A percentile compares a stretch with the other conserved stretches of the same genome.
phyloP scores from a whole-genome alignment of 305 asterid genomes.

The Fraxinus dipetala region DNA sequence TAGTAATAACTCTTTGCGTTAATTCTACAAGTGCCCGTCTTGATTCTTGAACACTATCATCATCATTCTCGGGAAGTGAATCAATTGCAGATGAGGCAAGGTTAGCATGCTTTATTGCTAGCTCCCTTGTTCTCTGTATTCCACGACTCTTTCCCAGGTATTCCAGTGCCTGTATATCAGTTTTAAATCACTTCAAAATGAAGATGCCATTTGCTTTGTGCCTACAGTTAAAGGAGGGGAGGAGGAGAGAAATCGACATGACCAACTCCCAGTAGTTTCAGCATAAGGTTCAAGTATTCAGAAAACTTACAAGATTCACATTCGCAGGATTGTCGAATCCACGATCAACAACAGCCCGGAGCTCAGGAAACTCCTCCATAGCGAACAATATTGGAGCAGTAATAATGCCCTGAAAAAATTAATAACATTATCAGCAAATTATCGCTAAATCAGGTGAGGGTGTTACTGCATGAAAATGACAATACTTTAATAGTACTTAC shows the following conservation, averaged over 20 bases:
- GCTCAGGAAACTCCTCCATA: slow-evolving; percentile 84
- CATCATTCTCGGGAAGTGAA: slow-evolving; percentile 61
- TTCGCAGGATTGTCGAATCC: slow-evolving; percentile 79
- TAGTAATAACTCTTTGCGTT: slow-evolving; percentile 72
- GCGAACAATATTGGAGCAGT: slow-evolving; percentile 96
- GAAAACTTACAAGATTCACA: slow-evolving; percentile 63
- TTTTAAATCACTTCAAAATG: neutral
- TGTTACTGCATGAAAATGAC: neutral
- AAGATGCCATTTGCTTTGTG: neutral
- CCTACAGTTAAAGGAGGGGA: neutral
- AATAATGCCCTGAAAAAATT: slow-evolving; percentile 57
- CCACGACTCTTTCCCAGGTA: slow-evolving; percentile 82
- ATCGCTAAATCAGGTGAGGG: neutral
- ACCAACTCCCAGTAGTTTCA: neutral
- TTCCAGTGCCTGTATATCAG: slow-evolving; percentile 57
- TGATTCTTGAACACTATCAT: slow-evolving; percentile 64
- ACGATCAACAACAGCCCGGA: slow-evolving; percentile 54
- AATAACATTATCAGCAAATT: neutral
- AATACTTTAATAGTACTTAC: neutral
- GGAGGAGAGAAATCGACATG: neutral
- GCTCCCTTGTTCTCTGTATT: slow-evolving; percentile 72
- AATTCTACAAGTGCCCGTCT: slow-evolving; percentile 87
- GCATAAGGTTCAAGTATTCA: neutral
- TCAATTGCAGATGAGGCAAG: slow-evolving; percentile 83
- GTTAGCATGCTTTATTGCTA: slow-evolving; percentile 74